Percentiles rank a stretch among this genome's conserved stretches.
Conservation (phyloP, 2,329 filamentous ascomycete species). For the Seiridium cupressi region DNA sequence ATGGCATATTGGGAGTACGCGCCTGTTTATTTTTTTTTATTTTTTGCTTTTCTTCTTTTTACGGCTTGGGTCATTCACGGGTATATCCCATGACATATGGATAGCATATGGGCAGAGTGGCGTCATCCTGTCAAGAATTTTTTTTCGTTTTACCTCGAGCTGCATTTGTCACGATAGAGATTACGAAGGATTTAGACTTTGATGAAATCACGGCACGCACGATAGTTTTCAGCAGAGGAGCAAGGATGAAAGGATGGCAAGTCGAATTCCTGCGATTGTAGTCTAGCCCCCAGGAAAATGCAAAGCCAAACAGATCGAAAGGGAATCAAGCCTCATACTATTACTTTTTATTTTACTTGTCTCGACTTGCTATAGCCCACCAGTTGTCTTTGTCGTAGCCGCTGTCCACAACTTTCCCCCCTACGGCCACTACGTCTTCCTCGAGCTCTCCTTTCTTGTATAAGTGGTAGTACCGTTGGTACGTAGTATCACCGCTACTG, state of each 20-base stretch:
- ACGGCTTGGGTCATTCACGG: not conserved
- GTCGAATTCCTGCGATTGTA: no score
- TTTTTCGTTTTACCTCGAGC: not conserved
- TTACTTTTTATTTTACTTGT: not conserved
- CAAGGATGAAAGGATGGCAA: not conserved
- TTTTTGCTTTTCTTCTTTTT: not conserved
- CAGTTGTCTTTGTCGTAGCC: constrained; percentile 98
- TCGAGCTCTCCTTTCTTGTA: constrained; percentile 87
- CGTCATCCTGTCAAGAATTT: not conserved
- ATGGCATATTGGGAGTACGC: not conserved
- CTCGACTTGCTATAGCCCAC: constrained; percentile 72
- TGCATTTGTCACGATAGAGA: not conserved
- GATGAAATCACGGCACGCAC: not conserved
- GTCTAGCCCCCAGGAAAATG: no score
- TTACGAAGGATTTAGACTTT: not conserved
- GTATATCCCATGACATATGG: not conserved
- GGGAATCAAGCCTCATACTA: not conserved
- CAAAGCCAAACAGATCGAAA: no score
- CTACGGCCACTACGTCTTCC: constrained; percentile 69
- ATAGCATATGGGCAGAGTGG: not conserved
- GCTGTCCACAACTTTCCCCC: constrained; percentile 71
- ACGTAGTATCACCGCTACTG: constrained; percentile 50
- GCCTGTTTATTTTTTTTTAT: not conserved
- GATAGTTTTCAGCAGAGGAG: not conserved
- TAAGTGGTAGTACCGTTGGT: constrained; percentile 91